Conservation (phyloP, 2,329 filamentous ascomycete species). For the Aspergillus pseudoterreus region DNA sequence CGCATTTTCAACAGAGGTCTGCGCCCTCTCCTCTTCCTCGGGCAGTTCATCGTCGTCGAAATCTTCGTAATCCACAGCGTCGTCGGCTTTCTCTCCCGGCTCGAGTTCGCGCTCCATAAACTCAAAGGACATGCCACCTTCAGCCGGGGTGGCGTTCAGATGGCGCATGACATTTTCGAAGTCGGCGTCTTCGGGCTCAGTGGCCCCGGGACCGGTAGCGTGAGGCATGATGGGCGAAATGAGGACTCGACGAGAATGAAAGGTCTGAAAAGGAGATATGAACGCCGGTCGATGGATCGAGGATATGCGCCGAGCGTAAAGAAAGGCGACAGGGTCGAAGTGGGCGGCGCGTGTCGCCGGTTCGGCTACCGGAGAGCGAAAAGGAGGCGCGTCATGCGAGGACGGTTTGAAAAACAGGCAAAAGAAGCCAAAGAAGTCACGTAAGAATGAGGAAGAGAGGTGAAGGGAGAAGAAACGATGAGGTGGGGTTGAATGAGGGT, state of each 20-base stretch:
- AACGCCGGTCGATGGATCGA: neutral
- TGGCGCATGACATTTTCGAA: conserved; percentile 42
- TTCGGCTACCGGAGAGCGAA: neutral
- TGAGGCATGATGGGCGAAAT: conserved; percentile 33
- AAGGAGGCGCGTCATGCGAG: neutral
- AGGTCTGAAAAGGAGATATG: neutral
- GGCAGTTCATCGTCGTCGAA: conserved; percentile 89
- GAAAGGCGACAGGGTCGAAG: neutral
- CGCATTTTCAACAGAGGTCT: conserved; percentile 40
- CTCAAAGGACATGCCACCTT: conserved; percentile 34
- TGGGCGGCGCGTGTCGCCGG: neutral
- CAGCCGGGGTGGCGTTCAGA: conserved; percentile 35
- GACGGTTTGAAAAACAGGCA: neutral
- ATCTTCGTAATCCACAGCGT: conserved; percentile 87
- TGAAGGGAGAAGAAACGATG: neutral
- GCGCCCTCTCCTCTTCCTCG: conserved; percentile 48
- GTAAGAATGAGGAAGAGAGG: neutral
- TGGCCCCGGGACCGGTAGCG: conserved; percentile 27
- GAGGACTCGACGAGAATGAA: neutral
- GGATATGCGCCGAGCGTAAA: neutral
- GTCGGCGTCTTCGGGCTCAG: conserved; percentile 33
- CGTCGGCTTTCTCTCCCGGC: conserved; percentile 74
- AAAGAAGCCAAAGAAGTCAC: neutral
- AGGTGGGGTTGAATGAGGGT: conserved; percentile 1
- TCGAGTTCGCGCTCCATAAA: conserved; percentile 40